Conservation (phyloP, 306 rosid species). For the Oemleria cerasiformis region DNA sequence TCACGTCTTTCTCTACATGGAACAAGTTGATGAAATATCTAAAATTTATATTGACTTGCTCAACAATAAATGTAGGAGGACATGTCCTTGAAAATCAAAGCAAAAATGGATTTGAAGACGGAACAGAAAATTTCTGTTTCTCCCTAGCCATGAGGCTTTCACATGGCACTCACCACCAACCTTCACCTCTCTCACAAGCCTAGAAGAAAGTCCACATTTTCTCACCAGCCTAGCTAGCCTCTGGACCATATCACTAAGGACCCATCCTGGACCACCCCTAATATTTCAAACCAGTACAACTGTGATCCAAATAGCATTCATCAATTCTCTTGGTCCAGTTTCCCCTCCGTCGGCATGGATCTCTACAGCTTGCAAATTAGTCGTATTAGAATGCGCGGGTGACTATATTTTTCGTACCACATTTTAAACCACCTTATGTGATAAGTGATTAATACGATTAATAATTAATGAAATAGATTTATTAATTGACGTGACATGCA, state of each 20-base stretch:
- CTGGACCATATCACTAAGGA: constrained; percentile 43
- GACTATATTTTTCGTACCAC: too few relatives aligned
- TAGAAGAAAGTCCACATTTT: constrained; percentile 2
- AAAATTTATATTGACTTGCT: constrained; percentile 8
- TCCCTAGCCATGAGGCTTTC: constrained; percentile 47
- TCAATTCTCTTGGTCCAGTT: constrained; percentile 15
- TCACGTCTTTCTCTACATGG: background rate
- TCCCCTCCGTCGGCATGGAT: background rate
- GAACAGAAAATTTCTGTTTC: background rate
- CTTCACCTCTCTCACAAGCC: constrained; percentile 19
- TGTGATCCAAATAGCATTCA: constrained; percentile 16
- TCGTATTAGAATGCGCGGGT: background rate
- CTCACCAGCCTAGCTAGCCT: background rate
- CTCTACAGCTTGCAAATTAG: constrained; percentile 18
- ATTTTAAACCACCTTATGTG: too few relatives aligned
- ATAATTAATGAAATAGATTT: too few relatives aligned
- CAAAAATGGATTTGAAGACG: constrained; percentile 3
- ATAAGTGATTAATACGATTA: too few relatives aligned
- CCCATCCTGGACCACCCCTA: constrained; percentile 51
- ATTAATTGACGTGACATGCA: too few relatives aligned
- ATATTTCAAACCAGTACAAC: constrained; percentile 27
- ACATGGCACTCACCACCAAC: constrained; percentile 45
- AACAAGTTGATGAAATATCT: background rate
- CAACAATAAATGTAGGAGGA: constrained; percentile 18
- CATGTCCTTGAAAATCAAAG: constrained; percentile 14